phyloP scores from a whole-genome alignment of 345 rosid species.

The Bruguiera gymnorhiza region DNA sequence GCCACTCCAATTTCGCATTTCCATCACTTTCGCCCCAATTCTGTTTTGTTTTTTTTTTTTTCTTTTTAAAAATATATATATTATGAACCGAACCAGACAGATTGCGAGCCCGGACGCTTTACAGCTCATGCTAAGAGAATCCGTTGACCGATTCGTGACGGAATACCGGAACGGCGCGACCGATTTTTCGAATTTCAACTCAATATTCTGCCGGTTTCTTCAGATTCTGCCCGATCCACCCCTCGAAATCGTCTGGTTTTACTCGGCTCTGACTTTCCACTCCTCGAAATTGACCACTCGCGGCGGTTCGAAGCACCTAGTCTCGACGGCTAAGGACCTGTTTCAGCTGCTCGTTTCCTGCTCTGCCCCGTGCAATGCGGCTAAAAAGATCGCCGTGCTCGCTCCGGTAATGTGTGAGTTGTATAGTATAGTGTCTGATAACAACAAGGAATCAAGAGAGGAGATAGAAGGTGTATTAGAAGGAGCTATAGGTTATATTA shows the following conservation, averaged over 20 bases:
- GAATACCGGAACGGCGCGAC: constrained; percentile 44
- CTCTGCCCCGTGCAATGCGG: constrained; percentile 40
- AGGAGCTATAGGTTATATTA: constrained; percentile 46
- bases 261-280: constrained; percentile 53
- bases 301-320: constrained; percentile 20
- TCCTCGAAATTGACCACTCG: constrained; percentile 27
- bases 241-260: constrained; percentile 68
- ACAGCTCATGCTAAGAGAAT: constrained; percentile 55
- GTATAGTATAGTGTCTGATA: constrained; percentile 22
- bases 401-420: constrained; percentile 63
- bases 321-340: constrained; percentile 35
- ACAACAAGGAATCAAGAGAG: constrained; percentile 15
- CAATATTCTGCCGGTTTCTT: constrained; percentile 61
- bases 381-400: constrained; percentile 44
- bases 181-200: constrained; percentile 58
- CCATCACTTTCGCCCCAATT: too few relatives aligned
- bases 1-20: too few relatives aligned
- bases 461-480: constrained; percentile 57
- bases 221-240: constrained; percentile 50
- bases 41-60: too few relatives aligned
- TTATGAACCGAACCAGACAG: constrained; percentile 31
- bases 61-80: neutral
- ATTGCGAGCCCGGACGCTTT: constrained; percentile 21
- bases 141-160: constrained; percentile 48
- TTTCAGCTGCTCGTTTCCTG: constrained; percentile 60